A percentile compares a stretch with the other conserved stretches of the same genome.
phyloP scores from a whole-genome alignment of 1,284 basidiomycete species.

The Apiotrichum gamsii region DNA sequence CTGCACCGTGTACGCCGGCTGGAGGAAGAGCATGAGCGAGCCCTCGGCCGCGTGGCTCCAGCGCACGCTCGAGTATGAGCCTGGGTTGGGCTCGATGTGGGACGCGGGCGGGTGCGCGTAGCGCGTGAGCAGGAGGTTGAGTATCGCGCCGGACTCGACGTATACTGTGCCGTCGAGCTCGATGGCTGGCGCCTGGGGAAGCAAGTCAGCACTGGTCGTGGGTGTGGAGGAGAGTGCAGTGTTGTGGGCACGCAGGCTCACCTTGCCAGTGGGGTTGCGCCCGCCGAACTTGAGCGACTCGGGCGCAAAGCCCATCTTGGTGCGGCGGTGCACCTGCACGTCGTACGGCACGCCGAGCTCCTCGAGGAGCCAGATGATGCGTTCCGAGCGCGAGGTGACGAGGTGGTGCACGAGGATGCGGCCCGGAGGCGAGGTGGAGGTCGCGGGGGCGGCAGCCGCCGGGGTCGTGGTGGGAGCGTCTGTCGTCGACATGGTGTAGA shows the following conservation, averaged over 20 bases:
- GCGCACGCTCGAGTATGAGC: constrained; percentile 12
- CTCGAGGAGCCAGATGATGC: constrained; percentile 24
- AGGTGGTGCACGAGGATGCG: constrained; percentile 31
- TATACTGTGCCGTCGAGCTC: constrained; percentile 26
- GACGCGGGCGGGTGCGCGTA: constrained; percentile 1
- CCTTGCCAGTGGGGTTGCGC: constrained; percentile 30
- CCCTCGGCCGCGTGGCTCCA: constrained; percentile 40
- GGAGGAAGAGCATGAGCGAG: constrained; percentile 31
- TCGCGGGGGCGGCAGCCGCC: too few species aligned
- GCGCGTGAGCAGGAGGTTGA: constrained; percentile 23
- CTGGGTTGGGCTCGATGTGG: constrained; percentile 6
- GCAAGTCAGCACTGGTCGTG: constrained; percentile 4
- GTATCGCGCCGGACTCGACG: constrained; percentile 36
- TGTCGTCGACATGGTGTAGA: too few species aligned
- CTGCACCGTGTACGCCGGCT: constrained; percentile 1
- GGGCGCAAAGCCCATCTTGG: constrained; percentile 21
- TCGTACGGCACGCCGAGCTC: constrained; percentile 32
- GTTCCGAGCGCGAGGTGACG: constrained; percentile 29
- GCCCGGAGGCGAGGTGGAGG: too few species aligned
- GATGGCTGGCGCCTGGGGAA: constrained; percentile 26
- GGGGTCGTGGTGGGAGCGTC: too few species aligned
- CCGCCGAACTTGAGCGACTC: constrained; percentile 23
- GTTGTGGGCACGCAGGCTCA: background rate
- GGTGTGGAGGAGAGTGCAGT: background rate
- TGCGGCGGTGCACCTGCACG: constrained; percentile 32